Percentiles rank a stretch among this genome's conserved stretches.
Conservation (phyloP, 2,329 filamentous ascomycete genomes). For the Stemphylium lycopersici region DNA sequence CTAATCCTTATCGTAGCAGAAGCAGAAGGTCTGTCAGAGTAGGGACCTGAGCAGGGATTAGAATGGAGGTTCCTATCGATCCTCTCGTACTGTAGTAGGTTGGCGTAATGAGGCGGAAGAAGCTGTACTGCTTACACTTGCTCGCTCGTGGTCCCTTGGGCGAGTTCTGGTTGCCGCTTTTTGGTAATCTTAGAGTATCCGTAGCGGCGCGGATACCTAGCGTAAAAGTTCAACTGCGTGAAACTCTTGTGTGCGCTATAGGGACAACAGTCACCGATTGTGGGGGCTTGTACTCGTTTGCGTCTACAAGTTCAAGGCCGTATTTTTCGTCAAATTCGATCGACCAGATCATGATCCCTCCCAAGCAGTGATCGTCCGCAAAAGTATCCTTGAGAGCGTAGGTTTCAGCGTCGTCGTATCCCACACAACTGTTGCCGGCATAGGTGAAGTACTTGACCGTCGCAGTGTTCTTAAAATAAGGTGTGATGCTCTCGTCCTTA, state of each 20-base stretch:
- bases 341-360: slow-evolving; percentile 32
- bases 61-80: slow-evolving; percentile 9
- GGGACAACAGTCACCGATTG: slow-evolving; percentile 9
- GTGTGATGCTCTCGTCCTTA: slow-evolving; percentile 21
- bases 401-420: slow-evolving; percentile 49
- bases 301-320: slow-evolving; percentile 15
- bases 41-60: slow-evolving; percentile 9
- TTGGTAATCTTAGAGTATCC: slow-evolving; percentile 10
- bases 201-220: slow-evolving; percentile 6
- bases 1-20: no score
- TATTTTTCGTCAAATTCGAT: slow-evolving; percentile 20
- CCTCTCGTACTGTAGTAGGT: slow-evolving; percentile 17
- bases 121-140: slow-evolving; percentile 16
- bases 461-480: slow-evolving; percentile 30
- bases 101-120: slow-evolving; percentile 14
- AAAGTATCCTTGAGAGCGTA: slow-evolving; percentile 55
- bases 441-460: slow-evolving; percentile 43
- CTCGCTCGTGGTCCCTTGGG: slow-evolving; percentile 9
- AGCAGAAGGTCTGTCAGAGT: no score
- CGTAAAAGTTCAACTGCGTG: slow-evolving; percentile 10
- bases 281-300: slow-evolving; percentile 11
- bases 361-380: slow-evolving; percentile 34
- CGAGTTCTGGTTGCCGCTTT: slow-evolving; percentile 12
- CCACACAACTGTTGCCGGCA: slow-evolving; percentile 45
- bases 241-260: slow-evolving; percentile 6